Evolutionary conservation across 192 early-diverging fungal genomes (phyloP).

Genomic region (Jimgerdemannia lactiflua): DNA sequence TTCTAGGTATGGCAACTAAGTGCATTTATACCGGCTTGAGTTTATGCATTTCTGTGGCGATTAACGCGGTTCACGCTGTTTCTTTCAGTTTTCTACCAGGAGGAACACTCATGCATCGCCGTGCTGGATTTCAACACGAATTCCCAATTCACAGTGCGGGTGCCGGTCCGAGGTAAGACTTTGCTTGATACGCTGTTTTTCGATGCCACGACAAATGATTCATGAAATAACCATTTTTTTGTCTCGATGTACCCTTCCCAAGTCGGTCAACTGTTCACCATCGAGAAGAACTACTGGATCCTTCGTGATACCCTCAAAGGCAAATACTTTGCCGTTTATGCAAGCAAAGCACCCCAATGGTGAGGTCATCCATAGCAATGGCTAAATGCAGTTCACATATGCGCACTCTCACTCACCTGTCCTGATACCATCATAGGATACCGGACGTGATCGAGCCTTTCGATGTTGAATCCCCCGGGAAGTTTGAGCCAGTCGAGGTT

Average conservation of each 20-base stretch:
- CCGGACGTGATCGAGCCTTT: neutral
- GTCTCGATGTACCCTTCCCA: neutral
- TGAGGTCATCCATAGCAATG: neutral
- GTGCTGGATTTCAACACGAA: slow-evolving; percentile 55
- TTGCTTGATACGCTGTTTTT: too few relatives aligned
- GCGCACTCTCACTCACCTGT: too few relatives aligned
- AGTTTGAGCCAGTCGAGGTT: neutral
- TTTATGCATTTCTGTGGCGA: slow-evolving; percentile 26
- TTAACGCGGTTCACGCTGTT: slow-evolving; percentile 1
- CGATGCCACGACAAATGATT: too few relatives aligned
- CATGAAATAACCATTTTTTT: too few relatives aligned
- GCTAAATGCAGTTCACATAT: slow-evolving; percentile 6
- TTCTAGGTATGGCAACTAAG: slow-evolving; percentile 10
- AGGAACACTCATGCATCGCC: slow-evolving; percentile 38
- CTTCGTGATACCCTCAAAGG: slow-evolving; percentile 38
- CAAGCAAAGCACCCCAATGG: slow-evolving; percentile 2
- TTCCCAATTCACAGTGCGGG: slow-evolving; percentile 42
- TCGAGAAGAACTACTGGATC: slow-evolving; percentile 46
- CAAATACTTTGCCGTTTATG: slow-evolving; percentile 32
- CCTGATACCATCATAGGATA: neutral
- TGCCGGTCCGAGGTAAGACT: slow-evolving; percentile 36
- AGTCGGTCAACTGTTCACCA: slow-evolving; percentile 35
- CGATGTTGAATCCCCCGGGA: neutral
- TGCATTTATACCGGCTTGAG: neutral
- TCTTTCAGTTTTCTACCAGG: slow-evolving; percentile 51